Evolutionary conservation across 495 filamentous ascomycete genomes (phyloP), one percentile per base, ranked within the genome.

Genomic region (Trichoderma gamsii): DNA sequence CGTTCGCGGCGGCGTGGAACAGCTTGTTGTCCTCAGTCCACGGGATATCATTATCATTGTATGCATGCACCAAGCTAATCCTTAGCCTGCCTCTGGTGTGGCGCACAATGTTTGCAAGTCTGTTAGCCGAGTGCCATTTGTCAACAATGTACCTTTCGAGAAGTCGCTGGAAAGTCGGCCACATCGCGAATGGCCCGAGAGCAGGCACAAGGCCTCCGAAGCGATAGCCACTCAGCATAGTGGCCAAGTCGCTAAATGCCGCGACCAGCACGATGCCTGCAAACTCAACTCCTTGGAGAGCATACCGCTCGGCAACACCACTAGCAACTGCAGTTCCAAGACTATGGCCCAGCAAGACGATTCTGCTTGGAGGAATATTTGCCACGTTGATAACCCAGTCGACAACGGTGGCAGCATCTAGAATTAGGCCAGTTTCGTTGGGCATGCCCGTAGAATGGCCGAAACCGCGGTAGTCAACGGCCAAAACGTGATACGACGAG

Each of bases 391-490:
- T 80, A 1, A 89, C 89, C 88, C 88, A 96, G 69, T 89, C 82
- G 1, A 93, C 79, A 1, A 89, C 79, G 0, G 92, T 78, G 5
- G 89, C 77, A 32, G 90, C 92, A 71, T 99, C 95, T 9, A 84
- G 85, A 68, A 95, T 90, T 16, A 99, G 79, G 2, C 95, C 95
- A 29, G 82, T 75, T 77, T 99, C 95, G 0, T 90, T 89, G 3
- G 95, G 95, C 18, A 78, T 79, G 32, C 94, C 93, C 16, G 89
- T 90, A 23, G 90, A 93, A 35, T 86, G 81, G 7, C 93, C 94
- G 72, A 91, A 97, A 35, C 95, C 95, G 35, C 95, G 90, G 78
- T 97, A 97, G 80, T 97, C 92, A 67, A 97, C 83, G 29, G 87
- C 79, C 0, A 91, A 72, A 35, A 90, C 81, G 67, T 91, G 88